Evolutionary conservation across 129 eudicot species (phyloP), one percentile per base, ranked within the genome.

Genomic region (Saposhnikovia divaricata): DNA sequence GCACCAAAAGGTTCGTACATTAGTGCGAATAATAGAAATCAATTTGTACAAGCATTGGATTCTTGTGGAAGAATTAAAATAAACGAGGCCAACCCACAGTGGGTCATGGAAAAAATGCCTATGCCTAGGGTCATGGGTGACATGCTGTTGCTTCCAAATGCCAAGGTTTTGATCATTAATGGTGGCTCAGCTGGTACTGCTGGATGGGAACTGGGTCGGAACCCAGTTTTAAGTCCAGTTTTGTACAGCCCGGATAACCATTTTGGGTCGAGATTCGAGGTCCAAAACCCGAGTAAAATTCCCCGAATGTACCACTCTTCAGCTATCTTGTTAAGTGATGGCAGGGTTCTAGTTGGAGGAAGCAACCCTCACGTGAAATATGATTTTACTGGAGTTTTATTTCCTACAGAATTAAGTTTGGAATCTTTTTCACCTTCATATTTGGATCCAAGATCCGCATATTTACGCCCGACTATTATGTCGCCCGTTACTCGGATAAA

Each of bases 71-170:
- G 93, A 84, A 84, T 91, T 14, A 89, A 70, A 72, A 84, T 91
- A 82, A 84, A 84, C 68, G 97, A 88, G 72, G 88, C 90, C 28
- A 25, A 72, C 1, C 89, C 97, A 8, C 71, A 81, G 3, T 91
- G 97, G 96, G 74, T 70, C 75, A 79, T 86, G 88, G 97, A 91
- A 81, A 86, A 84, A 18, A 91, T 91, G 97, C 97, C 97, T 23
- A 12, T 77, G 79, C 82, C 81, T 38, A 87, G 97, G 68, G 89
- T 85, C 82, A 91, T 89, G 97, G 87, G 97, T 23, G 97, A 91
- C 71, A 91, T 91, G 93, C 28, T 87, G 37, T 51, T 89, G 76
- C 70, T 89, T 34, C 97, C 97, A 0, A 88, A 88, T 50, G 90
- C 88, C 1, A 77, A 89, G 4, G 89, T 91, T 57, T 72, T 89